Percentiles rank a stretch among this genome's conserved stretches.
Evolutionary conservation across 805 yeast genomes (phyloP).

Genomic region (Blastobotrys mokoenaii): DNA sequence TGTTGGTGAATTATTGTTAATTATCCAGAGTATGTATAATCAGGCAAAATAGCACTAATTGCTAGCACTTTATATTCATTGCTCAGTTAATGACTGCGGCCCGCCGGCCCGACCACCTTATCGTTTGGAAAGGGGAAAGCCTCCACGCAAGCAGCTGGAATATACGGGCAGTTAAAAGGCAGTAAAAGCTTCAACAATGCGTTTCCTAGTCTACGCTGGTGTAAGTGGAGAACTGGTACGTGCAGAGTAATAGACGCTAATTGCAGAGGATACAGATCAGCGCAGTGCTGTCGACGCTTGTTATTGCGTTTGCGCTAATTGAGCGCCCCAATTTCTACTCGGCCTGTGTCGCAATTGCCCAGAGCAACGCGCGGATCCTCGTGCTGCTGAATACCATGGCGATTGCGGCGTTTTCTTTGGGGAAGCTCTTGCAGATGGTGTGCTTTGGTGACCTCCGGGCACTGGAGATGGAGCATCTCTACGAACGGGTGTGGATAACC

Average conservation of each 20-base stretch:
- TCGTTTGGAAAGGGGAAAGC: too few species aligned
- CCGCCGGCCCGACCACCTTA: too few species aligned
- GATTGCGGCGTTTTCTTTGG: conserved; percentile 11
- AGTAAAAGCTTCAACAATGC: too few species aligned
- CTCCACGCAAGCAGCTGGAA: too few species aligned
- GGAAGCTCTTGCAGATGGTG: conserved; percentile 16
- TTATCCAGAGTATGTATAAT: too few species aligned
- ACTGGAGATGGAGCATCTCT: conserved; percentile 67
- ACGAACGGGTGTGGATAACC: conserved; percentile 56
- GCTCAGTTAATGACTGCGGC: too few species aligned
- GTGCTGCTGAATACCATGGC: conserved; percentile 27
- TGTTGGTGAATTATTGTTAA: too few species aligned
- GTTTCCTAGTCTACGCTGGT: too few species aligned
- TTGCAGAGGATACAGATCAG: neutral
- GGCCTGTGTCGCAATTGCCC: conserved; percentile 42
- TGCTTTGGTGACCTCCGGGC: conserved; percentile 66
- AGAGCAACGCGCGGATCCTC: conserved; percentile 42
- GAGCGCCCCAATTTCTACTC: conserved; percentile 42
- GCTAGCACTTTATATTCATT: too few species aligned
- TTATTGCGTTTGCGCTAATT: conserved; percentile 32
- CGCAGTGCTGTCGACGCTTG: conserved; percentile 29
- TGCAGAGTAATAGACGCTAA: neutral
- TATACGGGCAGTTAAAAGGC: too few species aligned
- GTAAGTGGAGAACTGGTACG: neutral
- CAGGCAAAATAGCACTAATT: too few species aligned